These are phyloP conservation scores for Neurospora sp. DNA, from an alignment of 495 filamentous ascomycete species.

Conservation along the genomic window DNA sequence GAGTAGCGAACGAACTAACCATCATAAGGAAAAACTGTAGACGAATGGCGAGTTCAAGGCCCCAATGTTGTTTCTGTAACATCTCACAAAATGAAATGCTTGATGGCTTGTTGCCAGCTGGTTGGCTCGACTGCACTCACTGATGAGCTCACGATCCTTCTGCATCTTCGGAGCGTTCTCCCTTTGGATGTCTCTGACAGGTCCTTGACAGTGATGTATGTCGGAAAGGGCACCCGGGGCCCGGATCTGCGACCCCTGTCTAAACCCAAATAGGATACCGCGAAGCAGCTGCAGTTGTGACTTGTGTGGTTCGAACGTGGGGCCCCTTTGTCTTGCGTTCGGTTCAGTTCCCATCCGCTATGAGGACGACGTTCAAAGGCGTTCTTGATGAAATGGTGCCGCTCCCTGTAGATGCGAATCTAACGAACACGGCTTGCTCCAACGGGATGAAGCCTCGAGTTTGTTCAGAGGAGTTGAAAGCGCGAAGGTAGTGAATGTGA, in stretches of 20 bases:
- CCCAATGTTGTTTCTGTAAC: background rate
- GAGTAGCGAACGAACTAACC: background rate
- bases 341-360: background rate
- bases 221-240: constrained; percentile 11
- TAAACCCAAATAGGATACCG: background rate
- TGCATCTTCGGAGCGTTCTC: background rate
- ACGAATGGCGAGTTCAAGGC: background rate
- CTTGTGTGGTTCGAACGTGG: background rate
- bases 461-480: background rate
- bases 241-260: constrained; percentile 7
- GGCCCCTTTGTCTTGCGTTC: background rate
- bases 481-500: constrained; percentile 1
- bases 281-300: background rate
- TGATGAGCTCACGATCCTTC: background rate
- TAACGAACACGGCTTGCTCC: background rate
- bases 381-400: background rate
- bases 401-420: background rate
- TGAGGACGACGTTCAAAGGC: background rate
- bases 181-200: background rate
- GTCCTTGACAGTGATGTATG: background rate
- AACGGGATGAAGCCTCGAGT: background rate
- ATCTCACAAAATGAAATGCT: background rate
- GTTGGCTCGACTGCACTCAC: background rate
- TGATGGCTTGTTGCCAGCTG: background rate
- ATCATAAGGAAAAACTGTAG: background rate